A percentile compares a stretch with the other conserved stretches of the same genome.
phyloP scores from a whole-genome alignment of 129 eudicot species.

The Escallonia rubra region DNA sequence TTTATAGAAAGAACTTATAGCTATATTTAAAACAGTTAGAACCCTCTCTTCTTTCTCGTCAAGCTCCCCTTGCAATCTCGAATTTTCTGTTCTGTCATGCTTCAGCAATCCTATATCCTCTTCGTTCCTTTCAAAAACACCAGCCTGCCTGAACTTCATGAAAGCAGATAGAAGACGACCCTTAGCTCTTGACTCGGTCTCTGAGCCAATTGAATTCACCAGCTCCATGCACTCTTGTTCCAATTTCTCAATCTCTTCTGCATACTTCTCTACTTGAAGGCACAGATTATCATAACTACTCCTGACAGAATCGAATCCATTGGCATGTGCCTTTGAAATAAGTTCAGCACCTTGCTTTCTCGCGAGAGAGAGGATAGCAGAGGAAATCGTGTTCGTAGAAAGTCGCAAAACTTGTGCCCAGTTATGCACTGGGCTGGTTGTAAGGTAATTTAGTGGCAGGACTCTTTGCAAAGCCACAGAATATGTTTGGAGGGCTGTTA shows the following conservation, averaged over 20 bases:
- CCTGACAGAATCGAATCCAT: conserved; percentile 42
- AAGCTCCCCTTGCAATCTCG: conserved; percentile 27
- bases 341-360: conserved; percentile 87
- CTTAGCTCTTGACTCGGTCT: conserved; percentile 66
- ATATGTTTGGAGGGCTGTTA: conserved; percentile 75
- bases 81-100: conserved; percentile 32
- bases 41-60: conserved; percentile 39
- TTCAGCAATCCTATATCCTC: conserved; percentile 22
- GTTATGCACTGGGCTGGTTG: conserved; percentile 83
- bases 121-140: conserved; percentile 32
- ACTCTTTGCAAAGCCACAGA: conserved; percentile 82
- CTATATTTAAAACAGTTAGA: conserved; percentile 39
- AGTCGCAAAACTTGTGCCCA: conserved; percentile 89
- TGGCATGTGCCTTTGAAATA: conserved; percentile 33
- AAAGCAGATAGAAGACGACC: conserved; percentile 63
- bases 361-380: conserved; percentile 56
- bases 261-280: conserved; percentile 70
- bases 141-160: conserved; percentile 48
- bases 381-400: conserved; percentile 52
- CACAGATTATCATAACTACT: conserved; percentile 65
- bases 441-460: conserved; percentile 81
- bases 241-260: conserved; percentile 68
- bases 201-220: conserved; percentile 64
- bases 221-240: conserved; percentile 70
- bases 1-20: conserved; percentile 57